These are phyloP conservation scores for Microsporum canis DNA, from an alignment of 2,329 filamentous ascomycete genomes.

Conservation along the genomic window DNA sequence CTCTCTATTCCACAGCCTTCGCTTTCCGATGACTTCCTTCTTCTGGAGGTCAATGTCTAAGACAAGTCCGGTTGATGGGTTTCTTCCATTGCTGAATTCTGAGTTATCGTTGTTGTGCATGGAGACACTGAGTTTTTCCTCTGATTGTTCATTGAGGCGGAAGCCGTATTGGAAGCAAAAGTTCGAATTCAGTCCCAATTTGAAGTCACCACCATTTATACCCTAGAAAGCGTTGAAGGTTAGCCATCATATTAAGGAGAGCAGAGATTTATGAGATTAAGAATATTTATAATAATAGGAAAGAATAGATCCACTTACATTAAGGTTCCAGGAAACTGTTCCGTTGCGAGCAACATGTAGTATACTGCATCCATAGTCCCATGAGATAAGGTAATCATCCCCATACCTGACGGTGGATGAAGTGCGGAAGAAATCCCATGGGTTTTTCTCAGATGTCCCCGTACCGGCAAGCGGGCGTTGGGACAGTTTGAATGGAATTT, in stretches of 20 bases:
- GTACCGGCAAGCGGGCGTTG: background rate
- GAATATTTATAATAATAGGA: background rate
- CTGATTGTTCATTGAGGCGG: background rate
- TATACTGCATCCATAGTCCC: conserved; percentile 6
- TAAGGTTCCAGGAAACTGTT: conserved; percentile 8
- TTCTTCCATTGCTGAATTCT: background rate
- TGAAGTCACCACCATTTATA: conserved; percentile 13
- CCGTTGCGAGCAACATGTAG: conserved; percentile 5
- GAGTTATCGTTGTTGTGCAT: conserved; percentile 9
- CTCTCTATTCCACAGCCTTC: conserved; percentile 5
- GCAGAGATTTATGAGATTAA: no score
- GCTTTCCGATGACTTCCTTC: conserved; percentile 1
- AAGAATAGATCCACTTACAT: conserved; percentile 4
- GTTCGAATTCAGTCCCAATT: conserved; percentile 5
- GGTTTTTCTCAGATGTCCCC: conserved; percentile 4
- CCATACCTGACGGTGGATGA: conserved; percentile 11
- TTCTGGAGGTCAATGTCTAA: conserved; percentile 9
- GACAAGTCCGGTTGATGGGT: conserved; percentile 8
- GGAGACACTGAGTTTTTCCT: conserved; percentile 1
- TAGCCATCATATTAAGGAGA: background rate
- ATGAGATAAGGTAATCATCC: conserved; percentile 12
- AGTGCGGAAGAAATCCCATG: conserved; percentile 12
- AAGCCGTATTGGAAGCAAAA: conserved; percentile 13
- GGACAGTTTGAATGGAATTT: conserved; percentile 5
- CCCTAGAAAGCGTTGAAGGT: conserved; percentile 5